Percentiles rank a stretch among this genome's conserved stretches.
phyloP scores from a whole-genome alignment of 345 rosid species.

The Melaleuca alternifolia region DNA sequence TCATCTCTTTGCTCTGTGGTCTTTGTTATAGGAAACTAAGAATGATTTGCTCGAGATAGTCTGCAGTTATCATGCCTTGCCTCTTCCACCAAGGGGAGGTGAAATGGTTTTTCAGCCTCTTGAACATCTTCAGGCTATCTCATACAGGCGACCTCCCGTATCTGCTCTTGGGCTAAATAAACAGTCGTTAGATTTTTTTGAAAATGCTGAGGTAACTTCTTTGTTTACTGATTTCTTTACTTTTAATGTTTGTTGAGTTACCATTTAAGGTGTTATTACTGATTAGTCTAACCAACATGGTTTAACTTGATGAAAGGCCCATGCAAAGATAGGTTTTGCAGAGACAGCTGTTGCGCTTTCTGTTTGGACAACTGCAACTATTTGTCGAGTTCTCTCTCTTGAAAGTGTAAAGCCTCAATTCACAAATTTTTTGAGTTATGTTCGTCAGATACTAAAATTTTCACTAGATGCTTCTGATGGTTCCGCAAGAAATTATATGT shows the following conservation, averaged over 20 bases:
- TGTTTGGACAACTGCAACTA: slow-evolving; percentile 93
- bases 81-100: slow-evolving; percentile 61
- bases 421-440: background rate
- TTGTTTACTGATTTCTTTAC: background rate
- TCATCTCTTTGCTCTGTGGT: slow-evolving; percentile 4
- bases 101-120: slow-evolving; percentile 70
- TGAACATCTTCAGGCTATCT: slow-evolving; percentile 81
- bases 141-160: slow-evolving; percentile 53
- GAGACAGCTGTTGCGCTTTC: slow-evolving; percentile 92
- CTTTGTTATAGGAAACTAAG: slow-evolving; percentile 57
- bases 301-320: slow-evolving; percentile 33
- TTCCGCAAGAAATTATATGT: background rate
- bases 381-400: slow-evolving; percentile 86
- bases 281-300: background rate
- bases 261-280: background rate
- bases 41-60: slow-evolving; percentile 72
- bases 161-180: slow-evolving; percentile 48
- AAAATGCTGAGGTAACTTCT: slow-evolving; percentile 58
- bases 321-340: slow-evolving; percentile 64
- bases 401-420: slow-evolving; percentile 57
- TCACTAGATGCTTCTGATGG: background rate
- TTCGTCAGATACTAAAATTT: background rate
- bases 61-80: slow-evolving; percentile 73
- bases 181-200: slow-evolving; percentile 26
- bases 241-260: background rate